These are phyloP conservation scores for Aschersonia sp. DNA, from an alignment of 2,329 filamentous ascomycete genomes.

Conservation along the genomic window DNA sequence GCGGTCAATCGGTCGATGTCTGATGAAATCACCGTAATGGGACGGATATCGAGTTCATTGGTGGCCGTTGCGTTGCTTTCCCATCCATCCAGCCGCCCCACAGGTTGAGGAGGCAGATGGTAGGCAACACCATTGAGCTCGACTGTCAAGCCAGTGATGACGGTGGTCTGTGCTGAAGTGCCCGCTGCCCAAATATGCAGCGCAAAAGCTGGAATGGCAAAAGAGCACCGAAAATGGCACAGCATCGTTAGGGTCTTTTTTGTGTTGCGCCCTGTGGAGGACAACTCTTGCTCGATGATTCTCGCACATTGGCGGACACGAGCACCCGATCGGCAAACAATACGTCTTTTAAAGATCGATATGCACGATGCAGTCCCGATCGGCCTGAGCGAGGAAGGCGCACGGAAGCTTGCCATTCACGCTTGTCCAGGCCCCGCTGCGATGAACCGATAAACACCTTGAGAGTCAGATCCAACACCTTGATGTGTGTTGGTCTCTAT, in stretches of 20 bases:
- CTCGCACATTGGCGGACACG: no score
- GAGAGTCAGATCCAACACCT: background rate
- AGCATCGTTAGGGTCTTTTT: no score
- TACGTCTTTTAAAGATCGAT: no score
- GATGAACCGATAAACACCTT: background rate
- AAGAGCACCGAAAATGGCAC: no score
- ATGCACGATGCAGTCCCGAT: no score
- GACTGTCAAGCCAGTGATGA: constrained; percentile 4
- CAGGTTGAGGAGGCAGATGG: constrained; percentile 5
- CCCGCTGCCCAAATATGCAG: background rate
- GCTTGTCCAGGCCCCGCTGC: background rate
- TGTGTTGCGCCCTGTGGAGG: no score
- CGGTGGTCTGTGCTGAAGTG: background rate
- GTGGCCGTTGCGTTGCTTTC: background rate
- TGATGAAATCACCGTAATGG: background rate
- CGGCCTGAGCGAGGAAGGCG: no score
- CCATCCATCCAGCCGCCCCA: background rate
- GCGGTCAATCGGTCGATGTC: background rate
- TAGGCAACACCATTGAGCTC: constrained; percentile 3
- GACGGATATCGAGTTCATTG: background rate
- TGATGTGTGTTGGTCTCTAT: background rate
- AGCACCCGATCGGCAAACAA: no score
- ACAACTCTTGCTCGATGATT: no score
- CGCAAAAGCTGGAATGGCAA: background rate
- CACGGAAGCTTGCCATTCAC: background rate